Conservation (phyloP, 176 grass and related monocot genomes). For the Triticum dicoccoides region DNA sequence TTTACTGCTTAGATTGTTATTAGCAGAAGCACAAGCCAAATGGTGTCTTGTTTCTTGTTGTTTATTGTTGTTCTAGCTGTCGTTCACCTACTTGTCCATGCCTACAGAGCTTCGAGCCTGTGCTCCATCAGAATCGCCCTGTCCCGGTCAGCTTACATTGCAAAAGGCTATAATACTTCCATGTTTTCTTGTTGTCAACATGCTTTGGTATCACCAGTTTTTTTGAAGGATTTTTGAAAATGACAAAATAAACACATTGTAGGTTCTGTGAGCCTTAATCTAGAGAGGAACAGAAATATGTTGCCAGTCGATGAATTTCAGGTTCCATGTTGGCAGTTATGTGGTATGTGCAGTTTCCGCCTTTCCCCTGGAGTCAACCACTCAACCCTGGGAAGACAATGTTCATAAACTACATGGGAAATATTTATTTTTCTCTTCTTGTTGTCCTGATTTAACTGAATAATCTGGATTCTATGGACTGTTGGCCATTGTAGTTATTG, state of each 20-base stretch:
- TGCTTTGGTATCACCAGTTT: neutral
- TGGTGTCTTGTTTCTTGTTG: neutral
- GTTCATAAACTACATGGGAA: no score
- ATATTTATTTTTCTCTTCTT: no score
- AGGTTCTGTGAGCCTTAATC: neutral
- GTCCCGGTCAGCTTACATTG: neutral
- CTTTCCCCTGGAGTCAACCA: neutral
- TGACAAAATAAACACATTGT: neutral
- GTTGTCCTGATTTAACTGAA: no score
- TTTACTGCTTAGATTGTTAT: neutral
- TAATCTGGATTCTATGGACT: no score
- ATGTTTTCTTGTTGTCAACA: neutral
- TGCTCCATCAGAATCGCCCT: neutral
- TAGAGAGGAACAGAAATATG: neutral
- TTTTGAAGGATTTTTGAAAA: neutral
- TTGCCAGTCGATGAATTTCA: neutral
- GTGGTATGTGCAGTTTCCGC: neutral
- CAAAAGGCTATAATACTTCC: neutral
- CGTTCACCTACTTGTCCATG: neutral
- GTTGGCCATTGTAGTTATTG: neutral
- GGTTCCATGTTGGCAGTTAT: neutral
- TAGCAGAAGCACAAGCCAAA: neutral
- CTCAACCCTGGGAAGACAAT: neutral
- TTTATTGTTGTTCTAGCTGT: neutral
- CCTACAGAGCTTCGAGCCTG: neutral